Conservation (phyloP, 768 basidiomycete species). For the Trametes sanguinea region DNA sequence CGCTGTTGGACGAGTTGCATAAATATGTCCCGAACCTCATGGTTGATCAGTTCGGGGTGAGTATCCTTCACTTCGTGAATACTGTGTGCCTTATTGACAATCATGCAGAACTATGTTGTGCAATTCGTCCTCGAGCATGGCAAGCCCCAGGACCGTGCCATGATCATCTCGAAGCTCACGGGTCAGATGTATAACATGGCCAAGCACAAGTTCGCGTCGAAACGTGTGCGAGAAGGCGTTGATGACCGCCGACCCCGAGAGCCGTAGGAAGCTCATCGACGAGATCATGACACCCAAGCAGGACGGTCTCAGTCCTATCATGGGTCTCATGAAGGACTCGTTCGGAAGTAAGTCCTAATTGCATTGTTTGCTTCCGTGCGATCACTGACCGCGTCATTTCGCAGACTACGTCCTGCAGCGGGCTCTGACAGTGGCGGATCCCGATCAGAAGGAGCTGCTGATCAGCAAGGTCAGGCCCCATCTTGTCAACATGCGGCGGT, state of each 20-base stretch:
- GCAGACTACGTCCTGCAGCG: slow-evolving; percentile 87
- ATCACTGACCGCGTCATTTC: not conserved
- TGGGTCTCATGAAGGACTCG: slow-evolving; percentile 84
- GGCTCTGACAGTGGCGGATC: slow-evolving; percentile 67
- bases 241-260: slow-evolving; percentile 60
- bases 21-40: slow-evolving; percentile 70
- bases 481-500: slow-evolving; percentile 68
- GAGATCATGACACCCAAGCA: slow-evolving; percentile 72
- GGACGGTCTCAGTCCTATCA: slow-evolving; percentile 66
- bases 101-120: slow-evolving; percentile 85
- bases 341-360: slow-evolving; percentile 68
- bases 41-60: slow-evolving; percentile 89
- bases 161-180: slow-evolving; percentile 66
- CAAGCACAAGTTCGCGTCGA: slow-evolving; percentile 89
- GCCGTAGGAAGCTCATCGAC: slow-evolving; percentile 70
- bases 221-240: slow-evolving; percentile 96
- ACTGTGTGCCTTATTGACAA: slow-evolving; percentile 21
- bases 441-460: slow-evolving; percentile 69
- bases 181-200: slow-evolving; percentile 82
- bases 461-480: slow-evolving; percentile 66
- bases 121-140: slow-evolving; percentile 92
- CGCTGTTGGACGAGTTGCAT: slow-evolving; percentile 83
- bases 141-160: slow-evolving; percentile 61
- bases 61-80: slow-evolving; percentile 27
- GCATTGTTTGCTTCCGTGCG: not conserved